Evolutionary conservation across 345 rosid species (phyloP).

Genomic region (Salix caprea): DNA sequence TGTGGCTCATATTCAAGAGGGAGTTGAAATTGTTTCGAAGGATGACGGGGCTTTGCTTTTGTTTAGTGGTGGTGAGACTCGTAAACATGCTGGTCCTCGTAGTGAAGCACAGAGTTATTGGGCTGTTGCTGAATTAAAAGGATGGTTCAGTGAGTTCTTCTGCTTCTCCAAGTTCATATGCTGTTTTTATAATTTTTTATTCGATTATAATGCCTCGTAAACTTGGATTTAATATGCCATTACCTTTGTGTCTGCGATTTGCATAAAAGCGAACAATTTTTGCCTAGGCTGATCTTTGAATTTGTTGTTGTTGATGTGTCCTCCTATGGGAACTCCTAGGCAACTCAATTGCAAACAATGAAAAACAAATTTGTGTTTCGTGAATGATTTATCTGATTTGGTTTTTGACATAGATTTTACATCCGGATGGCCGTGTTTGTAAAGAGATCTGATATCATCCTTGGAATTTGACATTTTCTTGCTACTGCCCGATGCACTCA

Average conservation of each 20-base stretch:
- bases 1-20: constrained; percentile 75
- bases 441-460: too few relatives aligned
- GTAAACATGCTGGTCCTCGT: constrained; percentile 91
- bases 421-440: background rate
- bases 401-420: background rate
- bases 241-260: too few relatives aligned
- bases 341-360: too few relatives aligned
- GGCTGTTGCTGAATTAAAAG: constrained; percentile 88
- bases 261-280: background rate
- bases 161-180: constrained; percentile 4
- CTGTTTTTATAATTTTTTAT: constrained; percentile 2
- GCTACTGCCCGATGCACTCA: background rate
- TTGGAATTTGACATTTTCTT: background rate
- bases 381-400: background rate
- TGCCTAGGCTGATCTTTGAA: background rate
- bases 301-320: background rate
- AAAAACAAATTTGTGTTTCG: too few relatives aligned
- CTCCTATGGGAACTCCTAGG: background rate
- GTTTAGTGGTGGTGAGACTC: constrained; percentile 95
- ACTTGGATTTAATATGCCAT: background rate
- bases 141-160: constrained; percentile 85
- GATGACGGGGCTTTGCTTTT: constrained; percentile 77
- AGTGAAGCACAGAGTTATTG: constrained; percentile 99
- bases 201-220: background rate
- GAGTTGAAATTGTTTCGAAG: constrained; percentile 53